phyloP scores from a whole-genome alignment of 1,284 basidiomycete genomes.

The Takashimella tepidaria region DNA sequence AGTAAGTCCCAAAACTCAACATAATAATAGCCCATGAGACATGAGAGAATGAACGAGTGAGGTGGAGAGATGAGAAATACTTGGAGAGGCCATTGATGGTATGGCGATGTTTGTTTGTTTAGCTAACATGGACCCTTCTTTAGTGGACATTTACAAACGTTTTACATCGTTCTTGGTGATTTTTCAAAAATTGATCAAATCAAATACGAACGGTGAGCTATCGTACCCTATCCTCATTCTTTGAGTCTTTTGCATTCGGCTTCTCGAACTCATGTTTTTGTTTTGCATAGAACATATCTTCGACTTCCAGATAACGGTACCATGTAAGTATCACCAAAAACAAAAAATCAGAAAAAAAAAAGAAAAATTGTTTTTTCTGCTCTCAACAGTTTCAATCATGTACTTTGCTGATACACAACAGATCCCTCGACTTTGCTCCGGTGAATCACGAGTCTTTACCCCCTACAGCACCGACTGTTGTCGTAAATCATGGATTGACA shows the following conservation, averaged over 20 bases:
- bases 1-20: constrained; percentile 25
- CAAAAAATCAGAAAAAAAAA: no score
- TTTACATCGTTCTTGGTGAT: constrained; percentile 49
- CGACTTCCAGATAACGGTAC: constrained; percentile 65
- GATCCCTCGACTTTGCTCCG: constrained; percentile 52
- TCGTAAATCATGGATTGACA: constrained; percentile 73
- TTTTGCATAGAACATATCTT: constrained; percentile 53
- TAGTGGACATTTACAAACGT: constrained; percentile 50
- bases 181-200: constrained; percentile 69
- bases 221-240: constrained; percentile 16
- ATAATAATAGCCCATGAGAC: no score
- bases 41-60: neutral
- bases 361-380: neutral
- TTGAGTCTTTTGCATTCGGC: constrained; percentile 58
- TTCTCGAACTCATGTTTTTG: constrained; percentile 31
- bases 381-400: neutral
- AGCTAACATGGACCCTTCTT: neutral
- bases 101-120: no score
- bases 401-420: constrained; percentile 62
- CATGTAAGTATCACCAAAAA: constrained; percentile 56
- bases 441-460: constrained; percentile 52
- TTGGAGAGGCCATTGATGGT: no score
- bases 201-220: constrained; percentile 60
- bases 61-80: neutral
- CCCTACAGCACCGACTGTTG: constrained; percentile 70